A percentile compares a stretch with the other conserved stretches of the same genome.
Conservation (phyloP, 2,329 filamentous ascomycete species). For the Fusarium sacchari region DNA sequence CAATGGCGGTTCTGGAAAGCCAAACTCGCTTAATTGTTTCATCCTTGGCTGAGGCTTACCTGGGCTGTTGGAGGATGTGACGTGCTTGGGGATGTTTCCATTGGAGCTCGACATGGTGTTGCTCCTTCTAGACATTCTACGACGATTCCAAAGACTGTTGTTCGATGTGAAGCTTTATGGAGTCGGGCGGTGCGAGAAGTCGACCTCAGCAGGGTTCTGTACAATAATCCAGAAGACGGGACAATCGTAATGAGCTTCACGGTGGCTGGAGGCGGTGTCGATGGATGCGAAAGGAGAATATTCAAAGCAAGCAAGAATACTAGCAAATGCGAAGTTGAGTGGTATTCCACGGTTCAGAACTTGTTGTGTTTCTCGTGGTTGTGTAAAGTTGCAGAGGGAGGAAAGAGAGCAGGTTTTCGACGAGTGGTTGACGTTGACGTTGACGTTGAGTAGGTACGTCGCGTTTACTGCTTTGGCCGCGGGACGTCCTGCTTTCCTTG, state of each 20-base stretch:
- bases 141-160: not conserved
- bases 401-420: conserved; percentile 18
- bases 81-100: conserved; percentile 46
- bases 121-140: conserved; percentile 72
- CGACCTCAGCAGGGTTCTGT: not conserved
- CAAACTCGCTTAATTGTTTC: not conserved
- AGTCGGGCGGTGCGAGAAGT: not conserved
- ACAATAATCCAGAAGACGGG: not conserved
- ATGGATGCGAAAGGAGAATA: not conserved
- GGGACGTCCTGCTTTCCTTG: conserved; percentile 38
- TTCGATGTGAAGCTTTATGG: not conserved
- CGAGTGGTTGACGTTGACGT: conserved; percentile 36
- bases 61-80: conserved; percentile 44
- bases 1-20: conserved; percentile 3
- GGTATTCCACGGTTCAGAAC: not conserved
- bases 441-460: conserved; percentile 34
- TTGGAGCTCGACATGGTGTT: conserved; percentile 49
- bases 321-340: not conserved
- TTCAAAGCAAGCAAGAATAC: not conserved
- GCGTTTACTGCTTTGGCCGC: conserved; percentile 28
- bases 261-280: conserved; percentile 20
- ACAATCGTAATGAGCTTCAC: conserved; percentile 3
- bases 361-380: not conserved
- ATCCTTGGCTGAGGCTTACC: conserved; percentile 44
- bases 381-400: conserved; percentile 6